Evolutionary conservation across 1,139 yeast species (phyloP), one percentile per base, ranked within the genome.

Genomic region (Suhomyces atakaporum): DNA sequence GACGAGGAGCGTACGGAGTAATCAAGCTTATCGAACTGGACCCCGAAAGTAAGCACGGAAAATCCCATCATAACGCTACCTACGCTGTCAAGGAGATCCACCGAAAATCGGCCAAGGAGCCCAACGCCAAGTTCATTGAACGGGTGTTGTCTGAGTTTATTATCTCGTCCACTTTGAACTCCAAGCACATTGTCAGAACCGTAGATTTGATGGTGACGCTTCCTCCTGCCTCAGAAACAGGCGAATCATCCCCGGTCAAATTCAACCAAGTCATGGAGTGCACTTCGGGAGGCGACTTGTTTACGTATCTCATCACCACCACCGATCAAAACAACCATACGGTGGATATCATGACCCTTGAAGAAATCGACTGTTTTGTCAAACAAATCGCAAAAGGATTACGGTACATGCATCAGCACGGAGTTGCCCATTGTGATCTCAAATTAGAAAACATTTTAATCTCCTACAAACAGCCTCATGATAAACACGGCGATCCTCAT

Each of bases 1-100:
- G 96, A 11, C 76, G 79, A 38, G 96, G 96, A 16, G 79, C 95
- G 0, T 89, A 84, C 61, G 97, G 97, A 16, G 77, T 84, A 25
- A 95, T 88, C 14, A 74, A 92, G 44, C 73, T 88, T 13, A 56
- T 45, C 66, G 92, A 36, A 81, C 81, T 66, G 69, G 77, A 61
- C 61, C 69, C 54, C 10, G 63, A 53, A 4, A n/a, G 39, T 14
- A 22, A 31, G 15, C n/a, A 11, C 14, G 15, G 14, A 6, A 8
- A 16, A 18, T 6, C 20, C 20, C 10, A 25, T 63, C 31, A 59
- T 63, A 15, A 85, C 45, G 62, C 60, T 23, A 60, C 74, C 14
- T 89, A 67, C 56, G 96, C 94, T 0, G 87, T 86, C 24, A 87
- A 87, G 53, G 90, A 85, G 49, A 66, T 84, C 41, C 53, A 53